A percentile compares a stretch with the other conserved stretches of the same genome.
Conservation (phyloP, 2,329 filamentous ascomycete species). For the Colletotrichum australisinense region DNA sequence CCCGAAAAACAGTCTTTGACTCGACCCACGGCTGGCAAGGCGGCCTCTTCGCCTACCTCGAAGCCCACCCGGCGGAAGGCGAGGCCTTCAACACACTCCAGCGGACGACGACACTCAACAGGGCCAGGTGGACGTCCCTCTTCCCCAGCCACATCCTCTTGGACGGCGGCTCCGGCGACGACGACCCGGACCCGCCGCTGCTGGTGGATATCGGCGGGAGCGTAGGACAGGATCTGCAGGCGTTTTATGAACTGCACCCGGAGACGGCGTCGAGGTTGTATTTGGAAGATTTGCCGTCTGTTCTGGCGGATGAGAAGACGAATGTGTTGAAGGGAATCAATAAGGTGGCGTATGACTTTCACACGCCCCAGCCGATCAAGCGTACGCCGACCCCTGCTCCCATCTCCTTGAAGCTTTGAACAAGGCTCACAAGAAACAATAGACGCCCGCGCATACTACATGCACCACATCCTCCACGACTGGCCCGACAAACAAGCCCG, state of each 20-base stretch:
- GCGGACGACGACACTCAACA: neutral
- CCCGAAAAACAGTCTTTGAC: neutral
- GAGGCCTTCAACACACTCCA: constrained; percentile 12
- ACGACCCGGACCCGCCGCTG: neutral
- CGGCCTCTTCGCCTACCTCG: neutral
- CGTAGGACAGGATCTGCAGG: constrained; percentile 10
- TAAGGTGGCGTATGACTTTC: constrained; percentile 48
- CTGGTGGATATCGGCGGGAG: constrained; percentile 22
- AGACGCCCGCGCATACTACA: constrained; percentile 59
- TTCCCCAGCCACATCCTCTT: neutral
- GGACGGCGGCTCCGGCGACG: neutral
- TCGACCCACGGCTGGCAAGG: neutral
- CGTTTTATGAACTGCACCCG: neutral
- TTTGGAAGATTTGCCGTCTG: constrained; percentile 14
- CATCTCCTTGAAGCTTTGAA: no score
- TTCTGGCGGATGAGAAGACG: constrained; percentile 1
- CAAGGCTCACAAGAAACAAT: no score
- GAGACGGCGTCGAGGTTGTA: constrained; percentile 16
- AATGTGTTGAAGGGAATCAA: neutral
- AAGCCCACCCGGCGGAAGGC: neutral
- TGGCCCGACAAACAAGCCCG: constrained; percentile 59
- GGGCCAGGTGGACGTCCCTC: constrained; percentile 8
- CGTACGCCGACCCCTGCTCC: neutral
- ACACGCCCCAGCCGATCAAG: constrained; percentile 50
- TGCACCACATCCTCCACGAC: constrained; percentile 68